These are phyloP conservation scores for Aegilops sharonensis DNA, from an alignment of 176 grass and related monocot species.

Conservation along the genomic window DNA sequence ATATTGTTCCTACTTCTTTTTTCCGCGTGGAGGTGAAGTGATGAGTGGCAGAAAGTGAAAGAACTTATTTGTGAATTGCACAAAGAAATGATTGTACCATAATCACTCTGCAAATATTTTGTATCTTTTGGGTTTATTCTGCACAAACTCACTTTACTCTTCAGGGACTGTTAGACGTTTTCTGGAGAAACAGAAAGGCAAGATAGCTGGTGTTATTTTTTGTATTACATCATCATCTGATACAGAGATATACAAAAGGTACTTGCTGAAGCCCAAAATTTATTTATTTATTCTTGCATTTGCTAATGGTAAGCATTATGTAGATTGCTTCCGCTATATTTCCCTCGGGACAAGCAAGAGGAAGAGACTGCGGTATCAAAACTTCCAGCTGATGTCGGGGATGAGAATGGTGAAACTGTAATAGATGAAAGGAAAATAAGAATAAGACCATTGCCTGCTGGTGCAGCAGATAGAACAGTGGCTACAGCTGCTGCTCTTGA, in stretches of 20 bases:
- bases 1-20: neutral
- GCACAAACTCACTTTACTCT: slow-evolving; percentile 10
- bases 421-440: slow-evolving; percentile 99
- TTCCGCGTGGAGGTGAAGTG: neutral
- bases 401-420: slow-evolving; percentile 95
- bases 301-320: slow-evolving; percentile 13
- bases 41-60: slow-evolving; percentile 4
- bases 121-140: neutral
- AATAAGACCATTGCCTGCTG: slow-evolving; percentile 83
- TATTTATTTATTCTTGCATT: slow-evolving; percentile 13
- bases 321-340: slow-evolving; percentile 97
- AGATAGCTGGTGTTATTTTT: slow-evolving; percentile 85
- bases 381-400: slow-evolving; percentile 95
- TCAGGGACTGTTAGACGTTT: slow-evolving; percentile 92
- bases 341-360: slow-evolving; percentile 91
- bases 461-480: slow-evolving; percentile 54
- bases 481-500: slow-evolving; percentile 26
- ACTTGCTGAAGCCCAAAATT: slow-evolving; percentile 16
- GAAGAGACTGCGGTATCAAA: slow-evolving; percentile 82
- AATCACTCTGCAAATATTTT: slow-evolving; percentile 12
- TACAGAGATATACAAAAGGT: slow-evolving; percentile 98
- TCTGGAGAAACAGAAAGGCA: slow-evolving; percentile 93
- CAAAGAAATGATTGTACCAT: neutral
- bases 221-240: slow-evolving; percentile 84
- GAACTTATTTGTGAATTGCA: neutral